Evolutionary conservation across 2,329 filamentous ascomycete genomes (phyloP).

Genomic region (Aspergillus nomiae): DNA sequence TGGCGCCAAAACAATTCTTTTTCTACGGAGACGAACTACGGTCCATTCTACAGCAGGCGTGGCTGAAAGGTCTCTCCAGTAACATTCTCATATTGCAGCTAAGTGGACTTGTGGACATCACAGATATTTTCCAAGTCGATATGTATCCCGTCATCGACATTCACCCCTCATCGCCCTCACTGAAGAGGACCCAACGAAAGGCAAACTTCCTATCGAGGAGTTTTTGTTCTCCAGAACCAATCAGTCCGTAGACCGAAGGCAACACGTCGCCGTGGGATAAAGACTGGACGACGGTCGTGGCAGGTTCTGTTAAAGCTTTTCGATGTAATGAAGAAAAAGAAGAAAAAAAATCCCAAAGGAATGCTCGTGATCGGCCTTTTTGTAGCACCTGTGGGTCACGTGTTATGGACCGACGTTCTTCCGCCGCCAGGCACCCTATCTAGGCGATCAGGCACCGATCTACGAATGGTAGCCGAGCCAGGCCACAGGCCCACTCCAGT

Average conservation of each 20-base stretch:
- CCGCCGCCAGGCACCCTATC: constrained; percentile 10
- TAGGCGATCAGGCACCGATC: not conserved
- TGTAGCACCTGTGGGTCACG: constrained; percentile 34
- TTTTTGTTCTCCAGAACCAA: constrained; percentile 65
- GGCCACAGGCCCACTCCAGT: not conserved
- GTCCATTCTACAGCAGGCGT: not conserved
- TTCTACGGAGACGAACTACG: not conserved
- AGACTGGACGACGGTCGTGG: constrained; percentile 67
- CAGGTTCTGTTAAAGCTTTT: constrained; percentile 66
- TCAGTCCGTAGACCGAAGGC: constrained; percentile 63
- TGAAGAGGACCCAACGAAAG: constrained; percentile 69
- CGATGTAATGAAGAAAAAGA: constrained; percentile 51
- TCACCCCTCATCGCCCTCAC: constrained; percentile 69
- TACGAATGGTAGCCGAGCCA: not conserved
- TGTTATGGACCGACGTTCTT: constrained; percentile 28
- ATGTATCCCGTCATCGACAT: constrained; percentile 70
- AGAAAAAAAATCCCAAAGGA: constrained; percentile 26
- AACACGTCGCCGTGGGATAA: constrained; percentile 64
- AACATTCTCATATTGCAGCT: not conserved
- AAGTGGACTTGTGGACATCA: not conserved
- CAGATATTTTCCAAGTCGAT: not conserved
- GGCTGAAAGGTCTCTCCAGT: not conserved
- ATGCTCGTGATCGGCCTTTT: constrained; percentile 20
- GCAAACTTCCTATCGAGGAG: constrained; percentile 70
- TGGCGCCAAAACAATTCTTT: not conserved